phyloP scores from a whole-genome alignment of 192 early-diverging fungal genomes.

The Pilaira anomala region DNA sequence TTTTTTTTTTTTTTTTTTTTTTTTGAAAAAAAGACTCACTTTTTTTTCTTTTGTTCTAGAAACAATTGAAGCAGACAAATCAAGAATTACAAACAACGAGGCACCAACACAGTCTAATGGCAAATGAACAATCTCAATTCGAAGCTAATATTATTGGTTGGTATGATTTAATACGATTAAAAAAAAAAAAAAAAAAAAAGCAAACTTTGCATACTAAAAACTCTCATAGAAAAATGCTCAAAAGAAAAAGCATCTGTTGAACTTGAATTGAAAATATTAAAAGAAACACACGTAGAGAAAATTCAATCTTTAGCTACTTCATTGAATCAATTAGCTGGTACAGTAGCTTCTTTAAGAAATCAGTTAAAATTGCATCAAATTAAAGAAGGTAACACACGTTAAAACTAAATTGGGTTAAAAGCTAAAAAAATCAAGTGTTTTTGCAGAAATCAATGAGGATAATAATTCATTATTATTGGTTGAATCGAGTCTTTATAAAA shows the following conservation, averaged over 20 bases:
- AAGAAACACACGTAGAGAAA: slow-evolving; percentile 18
- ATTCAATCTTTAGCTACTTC: slow-evolving; percentile 10
- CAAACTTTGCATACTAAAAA: background rate
- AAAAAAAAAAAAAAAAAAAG: background rate
- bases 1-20: background rate
- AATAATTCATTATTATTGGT: background rate
- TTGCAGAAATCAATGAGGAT: background rate
- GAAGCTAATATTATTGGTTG: slow-evolving; percentile 1
- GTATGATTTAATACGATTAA: background rate
- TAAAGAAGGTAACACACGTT: slow-evolving; percentile 1
- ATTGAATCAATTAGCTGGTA: background rate
- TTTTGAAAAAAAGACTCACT: background rate
- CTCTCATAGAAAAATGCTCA: slow-evolving; percentile 13
- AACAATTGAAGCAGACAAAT: slow-evolving; percentile 6
- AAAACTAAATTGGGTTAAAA: background rate
- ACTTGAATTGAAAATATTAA: slow-evolving; percentile 17
- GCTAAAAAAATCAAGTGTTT: background rate
- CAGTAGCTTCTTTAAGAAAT: background rate
- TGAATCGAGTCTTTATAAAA: background rate
- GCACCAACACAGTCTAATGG: slow-evolving; percentile 6
- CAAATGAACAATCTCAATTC: slow-evolving; percentile 10
- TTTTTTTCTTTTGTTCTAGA: slow-evolving; percentile 7
- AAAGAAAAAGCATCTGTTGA: background rate
- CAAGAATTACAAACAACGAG: slow-evolving; percentile 11
- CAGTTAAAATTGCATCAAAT: slow-evolving; percentile 8